Base-by-base conservation (phyloP, 2,329 filamentous ascomycete genomes). In the Alternaria gansuensis region DNA sequence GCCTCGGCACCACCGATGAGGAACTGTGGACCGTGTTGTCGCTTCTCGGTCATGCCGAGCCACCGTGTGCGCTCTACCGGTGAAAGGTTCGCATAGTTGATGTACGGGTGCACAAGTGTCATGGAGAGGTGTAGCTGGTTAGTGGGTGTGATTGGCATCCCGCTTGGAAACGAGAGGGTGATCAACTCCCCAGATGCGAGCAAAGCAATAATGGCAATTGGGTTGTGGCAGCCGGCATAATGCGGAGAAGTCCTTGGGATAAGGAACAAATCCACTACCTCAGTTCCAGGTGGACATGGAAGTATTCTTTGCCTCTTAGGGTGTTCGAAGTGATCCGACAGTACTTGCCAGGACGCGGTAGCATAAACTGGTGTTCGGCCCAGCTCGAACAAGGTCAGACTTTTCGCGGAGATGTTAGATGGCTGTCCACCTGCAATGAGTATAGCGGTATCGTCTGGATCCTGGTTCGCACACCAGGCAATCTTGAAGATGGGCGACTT, bases 381-480 rank as follows among this genome's bases (percentile, higher is more conserved):
- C 57, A 99, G 82, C 66, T 99, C 95, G 57, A 98, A 83, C 65
- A 98, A 94, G 0, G 91, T 96, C 61, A 99, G 78, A 5, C 91
- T 92, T 76, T 91, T 93, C 5, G 87, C 85, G 4, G 86, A 82
- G 37, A 87, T 84, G 17, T 89, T 88, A 0, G 86, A 84, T 2
- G 86, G 82, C 61, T 90, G 85, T 4, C 95, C 95, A 29, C 95
- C 95, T 2, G 93, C 91, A 54, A 99, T 85, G 37, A 99, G 79
- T 24, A 99, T 82, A 2, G 89, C 94, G 17, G 93, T 98, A 71
- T 99, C 94, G 70, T 99, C 95, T 0, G 93, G 90, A 71, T 98
- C 96, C 59, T 89, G 85, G 75, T 97, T 97, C 57, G 92, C 94
- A 78, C 95, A 99, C 95, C 95, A 99, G 1, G 88, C 85, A 55